phyloP scores from a whole-genome alignment of 2,329 filamentous ascomycete genomes.

The Venturia aucupariae region DNA sequence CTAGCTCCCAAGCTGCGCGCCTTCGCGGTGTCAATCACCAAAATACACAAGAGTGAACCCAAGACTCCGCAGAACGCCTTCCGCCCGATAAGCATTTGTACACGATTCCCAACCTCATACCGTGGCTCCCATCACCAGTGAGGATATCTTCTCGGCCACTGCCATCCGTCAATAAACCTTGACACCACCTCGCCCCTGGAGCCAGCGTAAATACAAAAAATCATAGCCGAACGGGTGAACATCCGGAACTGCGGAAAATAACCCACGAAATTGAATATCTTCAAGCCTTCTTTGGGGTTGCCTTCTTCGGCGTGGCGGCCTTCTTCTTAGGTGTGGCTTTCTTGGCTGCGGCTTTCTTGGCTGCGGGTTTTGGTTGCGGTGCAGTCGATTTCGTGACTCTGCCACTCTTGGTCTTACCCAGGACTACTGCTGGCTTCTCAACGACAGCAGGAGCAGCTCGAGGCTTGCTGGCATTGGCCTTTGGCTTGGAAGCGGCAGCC shows the following conservation, averaged over 20 bases:
- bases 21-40: neutral
- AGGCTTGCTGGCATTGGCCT: conserved; percentile 38
- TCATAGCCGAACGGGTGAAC: neutral
- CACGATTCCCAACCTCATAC: neutral
- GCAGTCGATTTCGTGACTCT: conserved; percentile 65
- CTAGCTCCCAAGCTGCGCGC: neutral
- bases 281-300: conserved; percentile 7
- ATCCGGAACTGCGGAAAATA: neutral
- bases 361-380: neutral
- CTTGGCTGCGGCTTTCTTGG: conserved; percentile 10
- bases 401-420: conserved; percentile 78
- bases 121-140: neutral
- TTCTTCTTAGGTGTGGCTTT: conserved; percentile 15
- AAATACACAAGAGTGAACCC: neutral
- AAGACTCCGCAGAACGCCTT: neutral
- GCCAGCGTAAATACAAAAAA: conserved; percentile 2
- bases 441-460: conserved; percentile 53
- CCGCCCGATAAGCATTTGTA: neutral
- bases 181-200: neutral
- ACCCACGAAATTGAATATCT: neutral
- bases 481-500: conserved; percentile 25
- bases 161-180: neutral
- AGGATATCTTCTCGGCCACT: conserved; percentile 3
- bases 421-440: conserved; percentile 55
- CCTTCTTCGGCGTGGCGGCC: conserved; percentile 15